phyloP scores from a whole-genome alignment of 768 basidiomycete genomes.

The Lactarius deliciosus region DNA sequence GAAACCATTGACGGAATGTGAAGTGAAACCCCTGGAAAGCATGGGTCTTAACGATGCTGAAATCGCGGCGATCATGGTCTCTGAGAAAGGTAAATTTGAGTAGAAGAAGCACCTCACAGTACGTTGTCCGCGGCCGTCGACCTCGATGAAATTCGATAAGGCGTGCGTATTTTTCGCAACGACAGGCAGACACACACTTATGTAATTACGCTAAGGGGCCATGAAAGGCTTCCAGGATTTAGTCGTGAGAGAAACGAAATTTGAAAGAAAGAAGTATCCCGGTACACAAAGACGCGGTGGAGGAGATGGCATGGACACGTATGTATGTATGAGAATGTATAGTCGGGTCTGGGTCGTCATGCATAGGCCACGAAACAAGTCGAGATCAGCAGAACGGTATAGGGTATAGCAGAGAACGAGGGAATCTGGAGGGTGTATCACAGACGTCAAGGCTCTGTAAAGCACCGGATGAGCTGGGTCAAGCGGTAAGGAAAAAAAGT shows the following conservation, averaged over 20 bases:
- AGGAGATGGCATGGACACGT: slow-evolving; percentile 18
- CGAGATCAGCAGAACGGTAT: slow-evolving; percentile 32
- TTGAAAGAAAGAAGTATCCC: slow-evolving; percentile 13
- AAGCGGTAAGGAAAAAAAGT: slow-evolving; percentile 21
- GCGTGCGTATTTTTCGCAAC: background rate
- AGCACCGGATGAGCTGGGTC: background rate
- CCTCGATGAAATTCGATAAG: background rate
- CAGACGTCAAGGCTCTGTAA: slow-evolving; percentile 21
- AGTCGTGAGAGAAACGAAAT: slow-evolving; percentile 6
- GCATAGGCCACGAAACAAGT: slow-evolving; percentile 24
- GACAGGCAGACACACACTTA: slow-evolving; percentile 2
- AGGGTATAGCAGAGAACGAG: slow-evolving; percentile 30
- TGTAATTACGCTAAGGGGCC: slow-evolving; percentile 12
- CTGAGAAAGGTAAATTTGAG: background rate
- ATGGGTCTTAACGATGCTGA: slow-evolving; percentile 3
- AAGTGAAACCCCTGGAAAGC: slow-evolving; percentile 35
- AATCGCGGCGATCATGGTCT: slow-evolving; percentile 15
- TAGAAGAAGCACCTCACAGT: background rate
- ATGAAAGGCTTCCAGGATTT: background rate
- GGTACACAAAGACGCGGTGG: slow-evolving; percentile 4
- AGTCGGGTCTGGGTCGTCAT: slow-evolving; percentile 20
- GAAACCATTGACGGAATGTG: slow-evolving; percentile 66
- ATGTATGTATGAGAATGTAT: slow-evolving; percentile 18
- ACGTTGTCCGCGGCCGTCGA: background rate
- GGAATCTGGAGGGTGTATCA: slow-evolving; percentile 11